Base-by-base conservation (phyloP, 371 early-diverging fungal species). In the Lichtheimia ornata region DNA sequence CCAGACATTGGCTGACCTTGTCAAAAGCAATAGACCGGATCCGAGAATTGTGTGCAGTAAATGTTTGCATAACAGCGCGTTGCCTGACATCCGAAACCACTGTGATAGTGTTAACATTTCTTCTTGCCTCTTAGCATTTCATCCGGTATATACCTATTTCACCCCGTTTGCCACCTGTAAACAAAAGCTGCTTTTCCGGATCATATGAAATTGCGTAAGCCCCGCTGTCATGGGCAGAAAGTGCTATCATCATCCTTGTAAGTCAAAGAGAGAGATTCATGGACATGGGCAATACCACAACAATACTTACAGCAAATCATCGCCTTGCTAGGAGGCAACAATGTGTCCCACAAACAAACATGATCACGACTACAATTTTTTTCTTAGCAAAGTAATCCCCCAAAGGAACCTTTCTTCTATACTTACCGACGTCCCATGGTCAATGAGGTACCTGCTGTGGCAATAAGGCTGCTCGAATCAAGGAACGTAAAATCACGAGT, bases 71-170 rank as follows among this genome's bases (percentile, higher is more conserved):
- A 0, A 85, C 72, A 17, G 77, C 72, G 18, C 86, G 81, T 59
- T 91, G 88, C n/a, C 91, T 83, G 20, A 90, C 74, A 67, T 94
- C 93, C 54, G 90, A 85, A 13, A 91, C 85, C 47, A 76, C 93
- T 90, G 64, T 15, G 28, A 18, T 42, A 11, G 44, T 61, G 27
- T 28, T 22, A 53, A 28, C 25, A 49, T 15, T 18, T 49, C 17
- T 50, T 58, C 14, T 35, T 18, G 0, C 2, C n/a, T 14, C 6
- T 4, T 9, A 22, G 2, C 22, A 2, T 22, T 14, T 40, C n/a
- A 12, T 49, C 15, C 14, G 58, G 25, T 4, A 56, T 45, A 13
- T 82, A 89, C 91, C 81, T 14, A 94, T 89, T 53, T 89, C 90
- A 14, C 94, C 94, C 50, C 81, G 77, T 58, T 88, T 88, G 18